These are phyloP conservation scores for Nitzschia sp. DNA, from an alignment of 108 stramenopile species.

Conservation along the genomic window DNA sequence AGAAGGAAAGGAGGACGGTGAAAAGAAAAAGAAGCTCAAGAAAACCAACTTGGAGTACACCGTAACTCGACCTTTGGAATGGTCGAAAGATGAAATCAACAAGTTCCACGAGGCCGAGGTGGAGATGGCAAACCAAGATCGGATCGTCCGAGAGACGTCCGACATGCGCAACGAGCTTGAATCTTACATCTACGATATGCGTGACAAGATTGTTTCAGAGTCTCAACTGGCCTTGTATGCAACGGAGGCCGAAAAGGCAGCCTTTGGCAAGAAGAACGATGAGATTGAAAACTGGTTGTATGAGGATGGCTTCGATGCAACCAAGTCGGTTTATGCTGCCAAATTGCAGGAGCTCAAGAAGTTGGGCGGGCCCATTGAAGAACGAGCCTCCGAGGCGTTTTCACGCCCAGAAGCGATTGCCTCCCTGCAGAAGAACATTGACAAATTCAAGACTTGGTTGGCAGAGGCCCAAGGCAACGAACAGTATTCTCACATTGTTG, in stretches of 20 bases:
- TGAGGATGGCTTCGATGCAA: conserved; percentile 97
- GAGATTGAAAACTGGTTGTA: conserved; percentile 97
- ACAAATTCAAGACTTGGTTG: conserved; percentile 85
- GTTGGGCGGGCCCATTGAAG: conserved; percentile 88
- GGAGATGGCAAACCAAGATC: conserved; percentile 86
- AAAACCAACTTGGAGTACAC: conserved; percentile 86
- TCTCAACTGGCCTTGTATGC: conserved; percentile 76
- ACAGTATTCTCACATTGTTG: conserved; percentile 88
- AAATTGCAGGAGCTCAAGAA: conserved; percentile 88
- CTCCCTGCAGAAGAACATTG: conserved; percentile 74
- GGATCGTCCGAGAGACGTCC: conserved; percentile 90
- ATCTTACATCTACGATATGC: conserved; percentile 98
- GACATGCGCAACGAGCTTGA: conserved; percentile 99
- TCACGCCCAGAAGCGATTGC: conserved; percentile 73
- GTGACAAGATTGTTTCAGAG: conserved; percentile 90
- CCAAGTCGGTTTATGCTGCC: conserved; percentile 86
- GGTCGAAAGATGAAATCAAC: conserved; percentile 82
- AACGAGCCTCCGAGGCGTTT: conserved; percentile 74
- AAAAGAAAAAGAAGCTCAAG: conserved; percentile 91
- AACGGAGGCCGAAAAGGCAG: conserved; percentile 81
- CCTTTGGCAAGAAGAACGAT: conserved; percentile 67
- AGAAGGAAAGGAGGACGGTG: conserved; percentile 44
- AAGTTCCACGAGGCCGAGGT: conserved; percentile 83
- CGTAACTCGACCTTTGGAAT: conserved; percentile 63
- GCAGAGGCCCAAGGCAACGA: conserved; percentile 75